Base-by-base conservation (phyloP, 306 rosid species). In the Trichosanthes truncata region DNA sequence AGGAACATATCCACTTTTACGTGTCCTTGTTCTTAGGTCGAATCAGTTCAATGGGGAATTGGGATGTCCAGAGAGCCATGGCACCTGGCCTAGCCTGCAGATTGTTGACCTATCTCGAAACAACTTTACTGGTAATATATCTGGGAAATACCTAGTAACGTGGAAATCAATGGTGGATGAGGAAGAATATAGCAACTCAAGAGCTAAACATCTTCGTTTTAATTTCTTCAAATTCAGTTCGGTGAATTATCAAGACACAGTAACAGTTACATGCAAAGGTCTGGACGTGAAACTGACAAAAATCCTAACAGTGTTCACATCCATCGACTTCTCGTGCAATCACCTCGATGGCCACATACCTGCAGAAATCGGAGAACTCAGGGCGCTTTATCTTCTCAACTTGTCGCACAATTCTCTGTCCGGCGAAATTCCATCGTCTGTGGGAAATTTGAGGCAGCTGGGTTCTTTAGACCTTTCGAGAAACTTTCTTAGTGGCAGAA, bases 381-480 rank as follows among this genome's bases (percentile, higher is more conserved):
- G 14, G n/a, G 59, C 48, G 4, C 9, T 81, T 0, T 1, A 78
- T 33, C 7, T 36, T 14, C 80, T 84, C 7, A 74, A 78, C 78
- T 35, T 78, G 40, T 78, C 78, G 0, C 9, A 53, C 1, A 72
- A 77, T 76, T 6, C 69, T 41, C 7, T 86, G 3, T 46, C 57
- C 0, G 84, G 87, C 0, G 62, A 43, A 29, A 88, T 88, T 21
- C 84, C 89, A 13, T 60, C 81, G 20, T 74, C 86, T 6, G 5
- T 88, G 0, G 85, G 84, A 6, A 79, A 74, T 9, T 0, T 86
- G 83, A 51, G 2, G 0, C 23, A 63, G 4, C 65, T 88, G 4
- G 89, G 83, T 77, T 82, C 88, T n/a, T 67, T 88, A 2, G 91
- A 86, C 79, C 56, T 86, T 4, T 84, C 85, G 38, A 61, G 14